Evolutionary conservation across 163 green algal genomes (phyloP).

Genomic region (Coccomyxa subellipsoidea): DNA sequence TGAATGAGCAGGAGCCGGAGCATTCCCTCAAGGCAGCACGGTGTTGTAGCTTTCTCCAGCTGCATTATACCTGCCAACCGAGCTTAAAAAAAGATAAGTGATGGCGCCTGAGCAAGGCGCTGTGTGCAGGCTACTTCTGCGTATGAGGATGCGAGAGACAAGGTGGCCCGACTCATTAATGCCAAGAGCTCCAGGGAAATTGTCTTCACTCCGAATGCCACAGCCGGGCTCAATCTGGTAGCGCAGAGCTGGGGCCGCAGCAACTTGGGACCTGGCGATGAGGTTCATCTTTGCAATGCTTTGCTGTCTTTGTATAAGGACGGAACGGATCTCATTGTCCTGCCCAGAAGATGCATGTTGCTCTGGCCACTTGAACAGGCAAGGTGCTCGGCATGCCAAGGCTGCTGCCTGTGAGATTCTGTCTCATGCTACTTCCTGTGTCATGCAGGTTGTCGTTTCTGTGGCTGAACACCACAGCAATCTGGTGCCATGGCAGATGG

Average conservation of each 20-base stretch:
- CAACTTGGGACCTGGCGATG: conserved; percentile 70
- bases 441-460: conserved; percentile 75
- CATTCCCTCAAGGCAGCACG: no score
- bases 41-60: no score
- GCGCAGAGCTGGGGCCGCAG: conserved; percentile 70
- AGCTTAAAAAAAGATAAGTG: neutral
- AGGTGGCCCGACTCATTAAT: conserved; percentile 80
- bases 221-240: conserved; percentile 85
- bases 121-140: conserved; percentile 70
- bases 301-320: no score
- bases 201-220: conserved; percentile 81
- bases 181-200: conserved; percentile 70
- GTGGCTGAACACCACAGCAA: conserved; percentile 92
- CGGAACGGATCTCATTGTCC: no score
- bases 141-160: conserved; percentile 86
- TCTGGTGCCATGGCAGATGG: conserved; percentile 86
- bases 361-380: neutral
- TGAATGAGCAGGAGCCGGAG: no score
- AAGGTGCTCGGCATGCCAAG: no score
- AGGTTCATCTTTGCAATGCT: conserved; percentile 35
- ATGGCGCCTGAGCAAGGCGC: neutral
- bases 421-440: neutral
- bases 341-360: neutral
- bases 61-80: no score
- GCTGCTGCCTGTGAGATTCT: neutral